phyloP scores from a whole-genome alignment of 805 yeast genomes.

The Hanseniaspora vineae region DNA sequence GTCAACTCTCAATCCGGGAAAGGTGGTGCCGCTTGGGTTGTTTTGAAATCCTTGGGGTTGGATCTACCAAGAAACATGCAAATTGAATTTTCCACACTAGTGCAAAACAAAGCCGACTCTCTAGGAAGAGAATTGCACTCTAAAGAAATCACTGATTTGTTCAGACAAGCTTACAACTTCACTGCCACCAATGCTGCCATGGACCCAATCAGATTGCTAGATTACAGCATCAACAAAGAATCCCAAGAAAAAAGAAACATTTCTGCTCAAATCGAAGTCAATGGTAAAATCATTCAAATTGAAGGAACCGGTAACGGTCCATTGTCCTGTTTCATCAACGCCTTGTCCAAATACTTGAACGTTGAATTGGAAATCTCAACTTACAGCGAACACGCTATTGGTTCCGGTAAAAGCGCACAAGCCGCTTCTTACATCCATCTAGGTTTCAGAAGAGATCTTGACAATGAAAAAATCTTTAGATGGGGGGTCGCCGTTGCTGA shows the following conservation, averaged over 20 bases:
- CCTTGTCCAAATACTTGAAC: constrained; percentile 40
- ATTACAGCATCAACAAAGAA: constrained; percentile 22
- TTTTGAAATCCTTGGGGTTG: constrained; percentile 54
- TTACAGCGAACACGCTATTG: constrained; percentile 63
- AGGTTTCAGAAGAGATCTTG: constrained; percentile 32
- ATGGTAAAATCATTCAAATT: constrained; percentile 24
- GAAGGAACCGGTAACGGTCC: constrained; percentile 68
- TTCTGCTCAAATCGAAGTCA: constrained; percentile 28
- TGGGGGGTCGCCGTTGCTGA: constrained; percentile 95
- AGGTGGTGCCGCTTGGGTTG: constrained; percentile 81
- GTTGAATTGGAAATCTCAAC: constrained; percentile 47
- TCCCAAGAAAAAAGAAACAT: constrained; percentile 24
- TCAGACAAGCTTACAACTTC: constrained; percentile 43
- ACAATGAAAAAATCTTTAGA: constrained; percentile 27
- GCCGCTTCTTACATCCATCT: constrained; percentile 66
- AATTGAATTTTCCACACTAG: constrained; percentile 50
- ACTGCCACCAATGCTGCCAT: constrained; percentile 17
- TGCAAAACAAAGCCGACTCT: constrained; percentile 50
- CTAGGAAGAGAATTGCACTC: constrained; percentile 59
- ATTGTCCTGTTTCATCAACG: constrained; percentile 59
- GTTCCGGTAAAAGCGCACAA: constrained; percentile 55
- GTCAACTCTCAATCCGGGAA: constrained; percentile 82
- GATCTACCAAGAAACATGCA: constrained; percentile 66
- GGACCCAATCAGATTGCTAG: constrained; percentile 24
- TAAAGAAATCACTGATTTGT: constrained; percentile 47